Base-by-base conservation (phyloP, 208 protist genomes). In the Willaertia magna region DNA sequence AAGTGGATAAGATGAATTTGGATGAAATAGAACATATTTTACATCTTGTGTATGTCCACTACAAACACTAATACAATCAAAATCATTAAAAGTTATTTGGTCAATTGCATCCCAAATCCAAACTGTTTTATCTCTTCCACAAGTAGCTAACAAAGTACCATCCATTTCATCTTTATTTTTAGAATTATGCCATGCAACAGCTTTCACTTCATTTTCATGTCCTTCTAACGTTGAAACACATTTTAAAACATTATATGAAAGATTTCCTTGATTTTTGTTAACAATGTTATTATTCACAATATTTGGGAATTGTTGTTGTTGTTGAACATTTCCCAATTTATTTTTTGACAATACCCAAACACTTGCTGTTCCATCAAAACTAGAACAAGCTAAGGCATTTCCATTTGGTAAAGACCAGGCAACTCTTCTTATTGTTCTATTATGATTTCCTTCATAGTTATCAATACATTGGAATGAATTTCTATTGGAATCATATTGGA, bases 161-260 rank as follows among this genome's bases (percentile, higher is more conserved):
- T 81, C 55, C 6, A n/a, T 30, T 1, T 9, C 26, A 61, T 16
- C 26, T 12, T 12, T 26, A 7, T 22, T 7, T 67, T 67, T 67
- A n/a, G 12, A 67, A 67, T 67, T 67, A n/a, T n/a, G n/a, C 93
- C 93, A 97, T 88, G 89, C 85, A 42, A 93, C 93, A 87, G 92
- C 95, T 90, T 97, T 97, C 30, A 97, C 91, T 85, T 97, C 95
- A 86, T 91, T 95, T 86, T 97, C 94, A 87, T 97, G 95, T 11
- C 94, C 95, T 78, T 97, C 87, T n/a, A 88, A 48, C 43, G 34
- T 83, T 18, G 46, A 30, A 26, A 84, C 49, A 43, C 11, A 67
- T 26, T 84, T n/a, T 0, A 84, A 67, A 59, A 3, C 11, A 59
- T 51, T 16, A 51, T 51, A 51, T 20, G 6, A 51, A 16, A n/a